Evolutionary conservation across 352 stramenopile species (phyloP).

Genomic region (Pseudoperonospora humuli): DNA sequence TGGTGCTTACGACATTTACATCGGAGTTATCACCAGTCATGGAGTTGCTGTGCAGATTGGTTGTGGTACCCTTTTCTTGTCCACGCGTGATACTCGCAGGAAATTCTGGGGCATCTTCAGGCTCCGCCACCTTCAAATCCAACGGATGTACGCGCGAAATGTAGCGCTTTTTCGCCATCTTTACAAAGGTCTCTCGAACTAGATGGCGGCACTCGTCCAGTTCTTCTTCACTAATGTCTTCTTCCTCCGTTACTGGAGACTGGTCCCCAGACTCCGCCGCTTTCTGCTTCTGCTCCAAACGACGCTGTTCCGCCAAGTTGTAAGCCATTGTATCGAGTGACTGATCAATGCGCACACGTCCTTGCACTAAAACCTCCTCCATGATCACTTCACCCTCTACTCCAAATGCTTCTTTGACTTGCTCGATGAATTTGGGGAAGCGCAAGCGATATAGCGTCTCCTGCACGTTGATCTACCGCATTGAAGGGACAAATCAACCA

Average conservation of each 20-base stretch:
- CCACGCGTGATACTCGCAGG: constrained; percentile 54
- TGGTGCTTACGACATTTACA: constrained; percentile 7
- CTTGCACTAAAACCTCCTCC: constrained; percentile 82
- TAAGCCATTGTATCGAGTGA: constrained; percentile 80
- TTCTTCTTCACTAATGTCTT: constrained; percentile 66
- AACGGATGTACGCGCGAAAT: constrained; percentile 80
- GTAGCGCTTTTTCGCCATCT: constrained; percentile 87
- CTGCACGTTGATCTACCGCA: constrained; percentile 61
- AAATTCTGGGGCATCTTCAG: constrained; percentile 51
- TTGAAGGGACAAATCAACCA: neutral
- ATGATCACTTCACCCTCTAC: constrained; percentile 80
- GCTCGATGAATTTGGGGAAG: constrained; percentile 80
- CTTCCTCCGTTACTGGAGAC: constrained; percentile 13
- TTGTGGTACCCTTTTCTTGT: constrained; percentile 23
- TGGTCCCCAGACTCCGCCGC: constrained; percentile 12
- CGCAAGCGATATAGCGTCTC: constrained; percentile 77
- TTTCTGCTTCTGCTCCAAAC: constrained; percentile 27
- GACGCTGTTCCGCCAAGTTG: constrained; percentile 56
- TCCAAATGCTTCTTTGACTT: constrained; percentile 67
- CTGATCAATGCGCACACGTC: constrained; percentile 78
- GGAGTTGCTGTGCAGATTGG: constrained; percentile 13
- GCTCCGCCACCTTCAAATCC: constrained; percentile 61
- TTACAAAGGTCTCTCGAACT: constrained; percentile 65
- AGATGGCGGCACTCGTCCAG: constrained; percentile 53
- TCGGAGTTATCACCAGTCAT: constrained; percentile 5